Conservation (phyloP, 179 eudicot species). For the Heliamphora pulchella region DNA sequence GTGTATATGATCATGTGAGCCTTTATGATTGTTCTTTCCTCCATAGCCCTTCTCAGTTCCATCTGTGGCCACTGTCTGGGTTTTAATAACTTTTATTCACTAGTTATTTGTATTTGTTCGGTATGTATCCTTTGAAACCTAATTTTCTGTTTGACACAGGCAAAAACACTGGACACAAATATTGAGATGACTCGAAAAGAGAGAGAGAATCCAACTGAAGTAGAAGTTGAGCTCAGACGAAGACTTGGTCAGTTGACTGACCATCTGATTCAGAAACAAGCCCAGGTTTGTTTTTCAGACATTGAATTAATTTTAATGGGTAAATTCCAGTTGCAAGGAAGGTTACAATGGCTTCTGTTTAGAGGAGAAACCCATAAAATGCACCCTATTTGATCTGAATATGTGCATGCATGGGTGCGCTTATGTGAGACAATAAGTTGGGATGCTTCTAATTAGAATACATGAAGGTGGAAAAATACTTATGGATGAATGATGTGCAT, state of each 20-base stretch:
- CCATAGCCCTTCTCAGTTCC: neutral
- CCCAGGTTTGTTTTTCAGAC: conserved; percentile 51
- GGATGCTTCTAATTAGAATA: neutral
- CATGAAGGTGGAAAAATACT: neutral
- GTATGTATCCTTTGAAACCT: neutral
- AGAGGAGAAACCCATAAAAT: neutral
- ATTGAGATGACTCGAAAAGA: conserved; percentile 53
- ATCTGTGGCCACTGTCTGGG: neutral
- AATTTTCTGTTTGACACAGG: conserved; percentile 35
- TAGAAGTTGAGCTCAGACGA: conserved; percentile 74
- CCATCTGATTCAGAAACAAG: conserved; percentile 90
- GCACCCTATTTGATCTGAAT: neutral
- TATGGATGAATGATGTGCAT: neutral
- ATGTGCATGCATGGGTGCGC: neutral
- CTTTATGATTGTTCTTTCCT: neutral
- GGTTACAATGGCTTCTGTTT: neutral
- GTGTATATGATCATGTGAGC: neutral
- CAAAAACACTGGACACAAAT: conserved; percentile 48
- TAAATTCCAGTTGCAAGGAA: neutral
- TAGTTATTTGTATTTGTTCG: neutral
- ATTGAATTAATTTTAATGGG: neutral
- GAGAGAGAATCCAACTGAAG: conserved; percentile 68
- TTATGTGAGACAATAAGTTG: neutral
- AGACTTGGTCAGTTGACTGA: conserved; percentile 90
- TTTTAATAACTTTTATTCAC: no score